phyloP scores from a whole-genome alignment of 768 basidiomycete species.

The Lyophyllum semitale region DNA sequence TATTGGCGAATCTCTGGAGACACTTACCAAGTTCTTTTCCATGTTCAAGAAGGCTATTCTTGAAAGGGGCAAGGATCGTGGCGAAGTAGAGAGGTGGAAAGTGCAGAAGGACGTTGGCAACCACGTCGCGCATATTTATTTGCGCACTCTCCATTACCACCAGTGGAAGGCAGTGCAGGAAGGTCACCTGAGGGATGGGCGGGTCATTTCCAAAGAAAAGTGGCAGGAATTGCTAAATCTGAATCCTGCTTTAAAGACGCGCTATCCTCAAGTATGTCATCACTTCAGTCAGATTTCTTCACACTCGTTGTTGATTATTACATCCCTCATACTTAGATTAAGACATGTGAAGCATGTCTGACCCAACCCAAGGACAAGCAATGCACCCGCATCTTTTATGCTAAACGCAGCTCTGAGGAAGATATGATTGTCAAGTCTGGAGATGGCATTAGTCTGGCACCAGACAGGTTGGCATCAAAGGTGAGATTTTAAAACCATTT shows the following conservation, averaged over 20 bases:
- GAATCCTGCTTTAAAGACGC: neutral
- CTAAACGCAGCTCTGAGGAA: neutral
- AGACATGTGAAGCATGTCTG: neutral
- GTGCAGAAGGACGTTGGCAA: neutral
- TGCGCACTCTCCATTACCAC: neutral
- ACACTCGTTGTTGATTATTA: neutral
- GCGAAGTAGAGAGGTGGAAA: neutral
- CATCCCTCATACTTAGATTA: neutral
- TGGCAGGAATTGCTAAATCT: neutral
- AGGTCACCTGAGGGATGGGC: neutral
- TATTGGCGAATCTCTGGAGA: neutral
- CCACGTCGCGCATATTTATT: neutral
- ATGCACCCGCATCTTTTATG: neutral
- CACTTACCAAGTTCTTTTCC: neutral
- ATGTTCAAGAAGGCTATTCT: neutral
- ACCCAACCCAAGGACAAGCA: neutral
- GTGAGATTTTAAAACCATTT: too few relatives aligned
- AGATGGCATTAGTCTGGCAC: slow-evolving; percentile 1
- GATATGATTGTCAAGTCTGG: neutral
- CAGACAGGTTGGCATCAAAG: neutral
- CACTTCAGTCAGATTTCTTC: neutral
- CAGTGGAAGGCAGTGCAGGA: neutral
- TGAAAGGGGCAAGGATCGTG: neutral
- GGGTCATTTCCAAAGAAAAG: neutral
- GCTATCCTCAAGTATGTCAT: neutral